Conservation (phyloP, 1,139 yeast species). For the Hemisphaericaspora subhashii region DNA sequence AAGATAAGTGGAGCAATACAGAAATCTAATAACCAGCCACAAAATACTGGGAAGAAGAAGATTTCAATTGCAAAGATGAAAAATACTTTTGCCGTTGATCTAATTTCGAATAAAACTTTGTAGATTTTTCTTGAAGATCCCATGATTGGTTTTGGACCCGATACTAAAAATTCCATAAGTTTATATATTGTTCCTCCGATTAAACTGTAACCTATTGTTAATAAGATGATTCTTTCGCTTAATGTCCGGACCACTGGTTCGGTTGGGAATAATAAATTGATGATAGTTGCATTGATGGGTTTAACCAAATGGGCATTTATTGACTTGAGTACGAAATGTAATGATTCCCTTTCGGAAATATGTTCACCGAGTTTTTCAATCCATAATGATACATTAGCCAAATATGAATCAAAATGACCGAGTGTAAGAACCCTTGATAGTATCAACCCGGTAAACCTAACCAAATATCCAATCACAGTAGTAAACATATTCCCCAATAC, state of each 20-base stretch:
- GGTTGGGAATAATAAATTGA: constrained; percentile 20
- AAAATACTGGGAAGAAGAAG: constrained; percentile 78
- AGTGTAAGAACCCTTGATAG: neutral
- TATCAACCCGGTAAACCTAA: constrained; percentile 3
- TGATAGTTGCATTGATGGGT: constrained; percentile 21
- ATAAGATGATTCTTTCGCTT: constrained; percentile 34
- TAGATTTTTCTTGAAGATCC: constrained; percentile 53
- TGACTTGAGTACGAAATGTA: constrained; percentile 12
- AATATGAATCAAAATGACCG: neutral
- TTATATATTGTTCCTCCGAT: constrained; percentile 28
- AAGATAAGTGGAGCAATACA: constrained; percentile 59
- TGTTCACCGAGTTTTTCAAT: neutral
- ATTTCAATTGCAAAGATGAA: constrained; percentile 76
- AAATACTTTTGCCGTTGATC: constrained; percentile 68
- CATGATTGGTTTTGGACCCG: constrained; percentile 42
- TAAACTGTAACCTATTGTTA: constrained; percentile 40
- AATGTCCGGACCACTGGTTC: constrained; percentile 17
- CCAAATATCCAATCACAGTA: constrained; percentile 14
- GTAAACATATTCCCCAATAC: constrained; percentile 42
- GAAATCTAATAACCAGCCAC: constrained; percentile 77
- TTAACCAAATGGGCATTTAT: constrained; percentile 14
- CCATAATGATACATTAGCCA: neutral
- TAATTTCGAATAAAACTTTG: constrained; percentile 52
- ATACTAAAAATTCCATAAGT: constrained; percentile 36
- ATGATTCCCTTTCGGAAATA: constrained; percentile 13